phyloP scores from a whole-genome alignment of 768 basidiomycete genomes.

The Leucocoprinus leucothites region DNA sequence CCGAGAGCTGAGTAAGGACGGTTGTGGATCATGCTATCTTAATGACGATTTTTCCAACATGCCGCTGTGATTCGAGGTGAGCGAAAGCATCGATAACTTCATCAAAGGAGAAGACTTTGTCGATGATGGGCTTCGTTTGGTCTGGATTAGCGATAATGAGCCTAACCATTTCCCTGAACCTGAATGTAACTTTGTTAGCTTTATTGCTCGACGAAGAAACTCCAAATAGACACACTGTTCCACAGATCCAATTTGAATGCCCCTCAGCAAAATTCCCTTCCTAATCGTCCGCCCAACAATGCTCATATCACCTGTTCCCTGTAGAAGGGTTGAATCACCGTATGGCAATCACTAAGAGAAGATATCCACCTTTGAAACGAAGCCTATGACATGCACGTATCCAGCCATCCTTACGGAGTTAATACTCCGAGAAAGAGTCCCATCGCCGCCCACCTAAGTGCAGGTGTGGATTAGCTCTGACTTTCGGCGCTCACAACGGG shows the following conservation, averaged over 20 bases:
- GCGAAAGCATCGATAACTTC: constrained; percentile 47
- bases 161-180: constrained; percentile 51
- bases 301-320: constrained; percentile 19
- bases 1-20: too few relatives aligned
- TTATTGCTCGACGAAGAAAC: background rate
- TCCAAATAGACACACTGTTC: constrained; percentile 38
- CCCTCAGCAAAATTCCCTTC: constrained; percentile 42
- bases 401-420: constrained; percentile 38
- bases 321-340: background rate
- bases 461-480: constrained; percentile 21
- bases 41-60: constrained; percentile 60
- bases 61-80: constrained; percentile 47
- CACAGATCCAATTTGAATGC: constrained; percentile 56
- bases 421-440: constrained; percentile 45
- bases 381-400: constrained; percentile 47
- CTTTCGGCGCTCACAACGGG: background rate
- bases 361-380: constrained; percentile 37
- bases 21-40: constrained; percentile 34
- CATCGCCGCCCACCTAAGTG: constrained; percentile 52
- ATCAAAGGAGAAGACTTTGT: constrained; percentile 57
- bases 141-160: constrained; percentile 37
- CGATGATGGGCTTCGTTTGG: constrained; percentile 45
- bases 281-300: constrained; percentile 30
- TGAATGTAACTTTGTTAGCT: constrained; percentile 12
- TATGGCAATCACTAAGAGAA: too few relatives aligned